Conservation (phyloP, 2,329 filamentous ascomycete species). For the Blumeria graminis region DNA sequence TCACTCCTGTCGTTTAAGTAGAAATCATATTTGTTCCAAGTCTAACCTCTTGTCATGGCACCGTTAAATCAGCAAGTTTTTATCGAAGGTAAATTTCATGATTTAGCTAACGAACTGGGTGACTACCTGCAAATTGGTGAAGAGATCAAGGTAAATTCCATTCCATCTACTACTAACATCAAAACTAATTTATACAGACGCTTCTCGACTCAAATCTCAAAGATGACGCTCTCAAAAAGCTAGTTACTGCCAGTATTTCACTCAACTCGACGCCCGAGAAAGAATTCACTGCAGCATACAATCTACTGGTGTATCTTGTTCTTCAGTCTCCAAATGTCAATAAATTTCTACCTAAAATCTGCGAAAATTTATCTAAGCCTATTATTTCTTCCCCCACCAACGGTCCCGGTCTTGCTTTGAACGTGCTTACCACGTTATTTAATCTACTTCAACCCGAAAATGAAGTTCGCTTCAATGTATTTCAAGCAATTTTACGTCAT, state of each 20-base stretch:
- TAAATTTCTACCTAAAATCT: conserved; percentile 69
- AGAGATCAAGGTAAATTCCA: conserved; percentile 28
- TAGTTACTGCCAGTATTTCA: conserved; percentile 53
- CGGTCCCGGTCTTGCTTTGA: conserved; percentile 65
- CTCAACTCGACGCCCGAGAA: conserved; percentile 81
- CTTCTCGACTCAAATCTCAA: conserved; percentile 48
- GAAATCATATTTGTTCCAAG: conserved; percentile 3
- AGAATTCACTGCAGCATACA: conserved; percentile 90
- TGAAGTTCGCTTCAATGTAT: conserved; percentile 69
- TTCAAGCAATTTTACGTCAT: conserved; percentile 69
- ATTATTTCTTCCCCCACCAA: conserved; percentile 68
- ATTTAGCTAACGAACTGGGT: conserved; percentile 83
- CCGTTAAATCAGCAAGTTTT: conserved; percentile 26
- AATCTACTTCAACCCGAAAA: conserved; percentile 64
- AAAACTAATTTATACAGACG: conserved; percentile 16
- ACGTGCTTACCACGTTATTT: conserved; percentile 85
- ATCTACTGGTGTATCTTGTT: conserved; percentile 84
- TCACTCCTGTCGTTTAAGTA: not conserved
- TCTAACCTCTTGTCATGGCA: conserved; percentile 8
- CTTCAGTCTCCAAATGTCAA: conserved; percentile 65
- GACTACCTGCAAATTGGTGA: conserved; percentile 62
- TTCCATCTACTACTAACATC: not conserved
- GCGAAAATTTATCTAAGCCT: conserved; percentile 70
- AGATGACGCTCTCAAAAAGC: conserved; percentile 70
- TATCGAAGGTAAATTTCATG: conserved; percentile 81